Evolutionary conservation across 306 rosid species (phyloP).

Genomic region (Cucumis cinereus): DNA sequence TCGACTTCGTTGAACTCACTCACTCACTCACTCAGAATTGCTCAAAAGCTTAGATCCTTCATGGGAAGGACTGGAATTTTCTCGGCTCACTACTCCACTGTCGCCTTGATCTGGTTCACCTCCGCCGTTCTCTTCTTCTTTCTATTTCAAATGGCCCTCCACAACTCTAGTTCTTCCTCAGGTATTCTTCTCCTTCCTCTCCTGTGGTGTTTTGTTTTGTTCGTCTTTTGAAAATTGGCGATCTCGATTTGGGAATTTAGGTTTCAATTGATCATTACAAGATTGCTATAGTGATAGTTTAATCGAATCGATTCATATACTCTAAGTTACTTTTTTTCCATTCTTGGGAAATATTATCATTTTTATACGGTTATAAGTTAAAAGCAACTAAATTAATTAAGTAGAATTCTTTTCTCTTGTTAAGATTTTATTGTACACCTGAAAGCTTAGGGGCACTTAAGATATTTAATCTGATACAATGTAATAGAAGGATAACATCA

Average conservation of each 20-base stretch:
- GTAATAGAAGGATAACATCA: not conserved
- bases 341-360: not conserved
- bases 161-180: constrained; percentile 25
- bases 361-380: not conserved
- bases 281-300: not conserved
- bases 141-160: constrained; percentile 51
- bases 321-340: not conserved
- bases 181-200: constrained; percentile 13
- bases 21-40: not conserved
- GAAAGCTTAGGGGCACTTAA: not conserved
- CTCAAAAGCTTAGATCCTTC: not conserved
- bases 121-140: constrained; percentile 44
- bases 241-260: not conserved
- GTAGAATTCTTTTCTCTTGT: not conserved
- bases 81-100: constrained; percentile 34
- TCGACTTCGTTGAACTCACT: not conserved
- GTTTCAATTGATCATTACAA: not conserved
- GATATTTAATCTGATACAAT: not conserved
- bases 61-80: constrained; percentile 13
- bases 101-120: constrained; percentile 46
- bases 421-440: not conserved
- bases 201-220: not conserved
- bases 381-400: not conserved
- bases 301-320: not conserved
- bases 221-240: not conserved